Conservation (phyloP, 2,329 filamentous ascomycete species). For the Emergomyces pasteurianus region DNA sequence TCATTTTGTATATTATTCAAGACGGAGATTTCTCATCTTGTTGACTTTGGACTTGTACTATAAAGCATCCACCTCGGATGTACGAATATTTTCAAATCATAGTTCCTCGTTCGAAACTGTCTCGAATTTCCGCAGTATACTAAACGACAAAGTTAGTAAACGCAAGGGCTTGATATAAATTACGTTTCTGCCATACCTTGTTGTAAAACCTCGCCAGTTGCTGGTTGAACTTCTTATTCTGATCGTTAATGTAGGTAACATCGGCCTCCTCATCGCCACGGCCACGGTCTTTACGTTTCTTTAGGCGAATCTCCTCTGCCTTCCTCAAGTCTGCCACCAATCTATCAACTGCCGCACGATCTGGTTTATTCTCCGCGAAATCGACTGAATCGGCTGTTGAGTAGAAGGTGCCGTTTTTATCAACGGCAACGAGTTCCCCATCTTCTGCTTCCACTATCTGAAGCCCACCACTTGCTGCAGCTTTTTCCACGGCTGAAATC, state of each 20-base stretch:
- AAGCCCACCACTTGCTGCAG: slow-evolving; percentile 70
- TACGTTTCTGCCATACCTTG: slow-evolving; percentile 42
- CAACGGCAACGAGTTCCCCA: slow-evolving; percentile 86
- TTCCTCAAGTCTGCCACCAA: slow-evolving; percentile 76
- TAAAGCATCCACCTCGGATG: slow-evolving; percentile 4
- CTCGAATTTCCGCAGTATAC: slow-evolving; percentile 92
- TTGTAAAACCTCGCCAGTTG: slow-evolving; percentile 95
- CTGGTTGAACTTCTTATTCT: slow-evolving; percentile 99
- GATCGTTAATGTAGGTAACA: slow-evolving; percentile 98
- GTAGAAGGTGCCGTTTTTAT: slow-evolving; percentile 83
- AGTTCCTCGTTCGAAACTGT: slow-evolving; percentile 94
- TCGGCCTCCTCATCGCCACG: slow-evolving; percentile 76
- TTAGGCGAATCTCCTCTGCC: slow-evolving; percentile 74
- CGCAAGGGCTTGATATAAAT: slow-evolving; percentile 1
- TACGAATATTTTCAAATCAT: slow-evolving; percentile 55
- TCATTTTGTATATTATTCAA: slow-evolving; percentile 1
- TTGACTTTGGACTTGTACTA: slow-evolving; percentile 1
- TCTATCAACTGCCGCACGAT: slow-evolving; percentile 75
- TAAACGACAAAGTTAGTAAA: slow-evolving; percentile 16
- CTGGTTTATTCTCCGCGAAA: slow-evolving; percentile 75
- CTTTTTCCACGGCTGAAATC: slow-evolving; percentile 69
- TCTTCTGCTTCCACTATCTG: slow-evolving; percentile 94
- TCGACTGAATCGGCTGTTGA: slow-evolving; percentile 72
- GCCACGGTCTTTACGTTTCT: slow-evolving; percentile 72
- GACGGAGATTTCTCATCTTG: not conserved